phyloP scores from a whole-genome alignment of 108 stramenopile species.

The Nitzschia inconspicua region DNA sequence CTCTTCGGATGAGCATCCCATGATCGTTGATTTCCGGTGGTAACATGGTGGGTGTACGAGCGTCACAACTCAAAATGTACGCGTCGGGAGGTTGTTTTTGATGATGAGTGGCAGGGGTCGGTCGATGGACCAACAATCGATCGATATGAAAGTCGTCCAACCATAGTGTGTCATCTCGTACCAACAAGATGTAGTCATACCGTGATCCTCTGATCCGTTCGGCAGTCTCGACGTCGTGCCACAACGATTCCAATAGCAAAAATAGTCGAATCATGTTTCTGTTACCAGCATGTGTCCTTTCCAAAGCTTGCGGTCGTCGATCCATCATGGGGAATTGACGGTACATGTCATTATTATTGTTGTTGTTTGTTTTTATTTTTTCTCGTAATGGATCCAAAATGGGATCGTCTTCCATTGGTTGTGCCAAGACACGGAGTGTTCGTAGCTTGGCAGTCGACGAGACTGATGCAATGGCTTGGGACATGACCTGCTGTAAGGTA shows the following conservation, averaged over 20 bases:
- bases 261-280: constrained; percentile 12
- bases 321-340: constrained; percentile 5
- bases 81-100: too few species aligned
- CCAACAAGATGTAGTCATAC: constrained; percentile 1
- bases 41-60: neutral
- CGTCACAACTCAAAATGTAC: neutral
- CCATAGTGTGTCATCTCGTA: constrained; percentile 8
- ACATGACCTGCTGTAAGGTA: neutral
- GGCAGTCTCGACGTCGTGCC: neutral
- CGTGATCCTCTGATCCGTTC: neutral
- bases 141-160: neutral
- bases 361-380: neutral
- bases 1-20: constrained; percentile 1
- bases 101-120: too few species aligned
- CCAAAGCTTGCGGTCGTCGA: neutral
- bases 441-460: neutral
- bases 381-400: neutral
- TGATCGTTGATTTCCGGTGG: constrained; percentile 1
- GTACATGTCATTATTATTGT: neutral
- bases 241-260: constrained; percentile 5
- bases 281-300: neutral
- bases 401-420: constrained; percentile 1
- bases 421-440: neutral
- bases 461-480: neutral
- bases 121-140: neutral